Base-by-base conservation (phyloP, 2,329 filamentous ascomycete species). In the Pyrenochaeta sp. region DNA sequence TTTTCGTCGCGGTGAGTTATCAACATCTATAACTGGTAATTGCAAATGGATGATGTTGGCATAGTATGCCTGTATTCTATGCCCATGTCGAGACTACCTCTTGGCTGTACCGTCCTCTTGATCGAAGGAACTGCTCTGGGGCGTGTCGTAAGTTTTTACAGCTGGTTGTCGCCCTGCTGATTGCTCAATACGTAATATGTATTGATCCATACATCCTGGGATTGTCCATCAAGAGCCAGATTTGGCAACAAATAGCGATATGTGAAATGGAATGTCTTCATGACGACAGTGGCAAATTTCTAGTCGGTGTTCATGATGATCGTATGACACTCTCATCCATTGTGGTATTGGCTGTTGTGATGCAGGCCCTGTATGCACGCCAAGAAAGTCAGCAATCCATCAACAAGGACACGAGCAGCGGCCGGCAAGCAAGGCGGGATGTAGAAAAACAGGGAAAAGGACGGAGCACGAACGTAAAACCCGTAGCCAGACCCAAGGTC, bases 401-500 rank as follows among this genome's bases (percentile, higher is more conserved):
- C 50, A 59, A 54, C 49, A 56, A 49, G n/a, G 24, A 37, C 28
- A 55, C 52, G 19, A 39, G 13, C 40, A 46, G 10, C 42, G 22
- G 45, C 51, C 34, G 2, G 36, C 27, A 44, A 28, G 39, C 34
- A 15, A 13, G 40, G 27, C 28, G 49, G 10, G 39, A 43, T 30
- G 9, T 2, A 5, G 39, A 34, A 36, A 10, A 49, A 34, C 32
- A 37, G 10, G 25, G 15, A 15, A 24, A 13, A 48, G 19, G 27
- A 22, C 36, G 27, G 50, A 7, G 40, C 46, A 59, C 44, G 45
- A 53, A 58, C 50, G 58, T 13, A 45, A 62, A 68, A 60, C 39
- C 68, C 69, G 44, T 68, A 65, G 44, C 56, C 54, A n/a, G 58
- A 37, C 19, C 61, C 61, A 12, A 62, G 37, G 46, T 67, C 67